These are phyloP conservation scores for Stemphylium vesicarium DNA, from an alignment of 2,329 filamentous ascomycete species.

Conservation along the genomic window DNA sequence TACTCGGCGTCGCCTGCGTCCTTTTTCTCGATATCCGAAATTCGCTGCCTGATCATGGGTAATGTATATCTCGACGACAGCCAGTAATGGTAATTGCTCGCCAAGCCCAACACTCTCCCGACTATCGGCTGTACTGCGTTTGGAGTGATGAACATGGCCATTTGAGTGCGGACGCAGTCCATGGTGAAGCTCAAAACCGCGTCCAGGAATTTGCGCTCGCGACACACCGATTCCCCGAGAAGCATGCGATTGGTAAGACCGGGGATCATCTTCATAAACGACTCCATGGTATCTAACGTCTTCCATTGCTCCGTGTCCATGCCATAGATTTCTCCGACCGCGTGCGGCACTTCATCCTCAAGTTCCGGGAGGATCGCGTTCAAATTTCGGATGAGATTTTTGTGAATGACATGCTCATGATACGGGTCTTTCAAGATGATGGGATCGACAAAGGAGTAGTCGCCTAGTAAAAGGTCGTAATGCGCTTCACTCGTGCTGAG, in stretches of 20 bases:
- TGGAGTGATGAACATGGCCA: conserved; percentile 56
- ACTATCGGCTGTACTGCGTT: conserved; percentile 58
- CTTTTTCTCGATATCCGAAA: conserved; percentile 55
- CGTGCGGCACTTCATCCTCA: conserved; percentile 46
- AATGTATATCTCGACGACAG: conserved; percentile 51
- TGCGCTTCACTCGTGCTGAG: conserved; percentile 47
- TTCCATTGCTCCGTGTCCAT: conserved; percentile 47
- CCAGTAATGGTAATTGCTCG: conserved; percentile 58
- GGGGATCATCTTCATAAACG: conserved; percentile 49
- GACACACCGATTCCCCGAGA: conserved; percentile 54
- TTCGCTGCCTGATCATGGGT: conserved; percentile 59
- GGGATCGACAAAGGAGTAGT: conserved; percentile 48
- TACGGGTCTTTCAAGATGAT: conserved; percentile 47
- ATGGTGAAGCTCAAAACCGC: conserved; percentile 59
- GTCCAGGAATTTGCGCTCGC: conserved; percentile 56
- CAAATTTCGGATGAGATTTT: conserved; percentile 50
- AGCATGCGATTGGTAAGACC: conserved; percentile 54
- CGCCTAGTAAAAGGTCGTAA: conserved; percentile 48
- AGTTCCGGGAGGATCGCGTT: conserved; percentile 48
- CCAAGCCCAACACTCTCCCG: conserved; percentile 54
- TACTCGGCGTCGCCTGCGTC: conserved; percentile 51
- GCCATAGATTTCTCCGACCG: conserved; percentile 47
- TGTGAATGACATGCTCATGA: conserved; percentile 52
- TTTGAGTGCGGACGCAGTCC: conserved; percentile 49
- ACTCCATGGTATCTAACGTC: conserved; percentile 45